Evolutionary conservation across 164 flowering plant genomes (phyloP).

Genomic region (Litsea cubeba): DNA sequence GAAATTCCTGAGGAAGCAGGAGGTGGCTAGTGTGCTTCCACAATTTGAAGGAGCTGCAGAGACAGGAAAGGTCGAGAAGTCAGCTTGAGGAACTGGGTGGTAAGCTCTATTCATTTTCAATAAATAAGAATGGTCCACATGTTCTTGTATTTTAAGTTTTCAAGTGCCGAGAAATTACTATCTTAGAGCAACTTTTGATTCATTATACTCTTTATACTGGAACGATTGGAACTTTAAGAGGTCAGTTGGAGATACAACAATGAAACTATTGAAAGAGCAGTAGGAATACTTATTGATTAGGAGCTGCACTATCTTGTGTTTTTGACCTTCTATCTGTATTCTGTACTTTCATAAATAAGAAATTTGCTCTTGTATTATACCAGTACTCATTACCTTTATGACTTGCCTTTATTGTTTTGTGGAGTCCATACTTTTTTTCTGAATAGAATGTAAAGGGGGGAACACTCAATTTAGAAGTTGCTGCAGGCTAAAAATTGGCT

Average conservation of each 20-base stretch:
- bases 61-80: constrained; percentile 52
- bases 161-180: background rate
- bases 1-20: constrained; percentile 66
- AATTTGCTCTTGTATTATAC: too few species aligned
- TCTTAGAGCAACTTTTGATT: background rate
- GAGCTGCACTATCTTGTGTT: background rate
- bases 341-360: background rate
- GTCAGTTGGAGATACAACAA: too few species aligned
- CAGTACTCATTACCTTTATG: background rate
- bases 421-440: background rate
- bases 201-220: background rate
- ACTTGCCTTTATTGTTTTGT: background rate
- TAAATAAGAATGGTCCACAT: background rate
- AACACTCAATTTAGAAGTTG: background rate
- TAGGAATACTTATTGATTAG: too few species aligned
- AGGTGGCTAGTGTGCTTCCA: constrained; percentile 49
- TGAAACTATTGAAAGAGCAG: too few species aligned
- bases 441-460: background rate
- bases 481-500: background rate
- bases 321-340: background rate
- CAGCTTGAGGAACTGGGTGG: constrained; percentile 78
- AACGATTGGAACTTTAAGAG: too few species aligned
- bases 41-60: constrained; percentile 71
- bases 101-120: constrained; percentile 21
- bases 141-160: background rate